phyloP scores from a whole-genome alignment of 768 basidiomycete genomes.

The Psilocybe tampanensis region DNA sequence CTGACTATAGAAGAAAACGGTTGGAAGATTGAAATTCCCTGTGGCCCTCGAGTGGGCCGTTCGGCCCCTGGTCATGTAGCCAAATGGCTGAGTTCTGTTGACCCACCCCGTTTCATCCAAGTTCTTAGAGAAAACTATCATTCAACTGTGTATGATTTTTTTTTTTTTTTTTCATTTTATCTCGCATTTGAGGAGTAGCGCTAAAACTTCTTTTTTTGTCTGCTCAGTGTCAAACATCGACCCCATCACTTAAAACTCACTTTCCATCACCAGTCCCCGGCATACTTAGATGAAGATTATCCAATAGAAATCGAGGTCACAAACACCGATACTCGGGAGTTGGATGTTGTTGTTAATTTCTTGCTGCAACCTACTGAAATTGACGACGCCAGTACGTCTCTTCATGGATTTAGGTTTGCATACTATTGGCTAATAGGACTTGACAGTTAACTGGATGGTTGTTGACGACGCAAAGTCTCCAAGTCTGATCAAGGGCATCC shows the following conservation, averaged over 20 bases:
- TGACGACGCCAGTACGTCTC: slow-evolving; percentile 64
- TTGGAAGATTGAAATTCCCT: slow-evolving; percentile 71
- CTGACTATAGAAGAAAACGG: slow-evolving; percentile 56
- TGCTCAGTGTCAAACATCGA: slow-evolving; percentile 58
- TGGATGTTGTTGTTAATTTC: slow-evolving; percentile 73
- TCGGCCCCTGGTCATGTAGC: slow-evolving; percentile 32
- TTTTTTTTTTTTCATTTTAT: no score
- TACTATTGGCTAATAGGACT: neutral
- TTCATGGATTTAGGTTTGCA: neutral
- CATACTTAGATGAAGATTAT: slow-evolving; percentile 81
- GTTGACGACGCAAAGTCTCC: slow-evolving; percentile 67
- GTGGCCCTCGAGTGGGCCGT: slow-evolving; percentile 43
- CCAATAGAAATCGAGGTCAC: slow-evolving; percentile 67
- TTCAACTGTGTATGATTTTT: slow-evolving; percentile 54
- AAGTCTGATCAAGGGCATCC: slow-evolving; percentile 72
- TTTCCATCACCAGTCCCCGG: slow-evolving; percentile 64
- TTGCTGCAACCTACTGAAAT: slow-evolving; percentile 81
- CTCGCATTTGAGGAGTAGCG: no score
- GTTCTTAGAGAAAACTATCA: slow-evolving; percentile 48
- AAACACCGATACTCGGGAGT: slow-evolving; percentile 69
- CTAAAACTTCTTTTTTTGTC: no score
- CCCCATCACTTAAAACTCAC: slow-evolving; percentile 59
- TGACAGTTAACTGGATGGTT: slow-evolving; percentile 59
- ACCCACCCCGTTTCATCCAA: slow-evolving; percentile 56
- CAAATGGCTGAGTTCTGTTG: slow-evolving; percentile 61